Base-by-base conservation (phyloP, 2,329 filamentous ascomycete species). In the Trichoderma aggressivum region DNA sequence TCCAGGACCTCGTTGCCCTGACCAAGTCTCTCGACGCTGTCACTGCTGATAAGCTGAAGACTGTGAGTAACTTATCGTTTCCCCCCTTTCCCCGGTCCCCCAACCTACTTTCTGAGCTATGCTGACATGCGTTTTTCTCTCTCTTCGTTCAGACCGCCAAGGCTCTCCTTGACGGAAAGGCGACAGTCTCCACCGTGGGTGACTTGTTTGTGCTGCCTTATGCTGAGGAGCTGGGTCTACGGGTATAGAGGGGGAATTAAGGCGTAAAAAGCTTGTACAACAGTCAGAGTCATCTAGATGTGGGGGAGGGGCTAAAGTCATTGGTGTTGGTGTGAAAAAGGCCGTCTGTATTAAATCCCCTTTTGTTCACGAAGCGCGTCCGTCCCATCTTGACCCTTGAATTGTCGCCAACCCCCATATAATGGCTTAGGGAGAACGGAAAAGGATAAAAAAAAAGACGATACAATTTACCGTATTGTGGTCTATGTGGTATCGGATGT, bases 191-290 rank as follows among this genome's bases (percentile, higher is more conserved):
- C 74, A 88, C 93, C 72, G 94, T 98, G 74, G 96, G 96, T 82
- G 96, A 99, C 81, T 88, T 99, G 77, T 92, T 93, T 83, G 88
- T 91, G 78, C 90, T 99, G 80, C 96, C 96, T 71, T 99, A 91
- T 81, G 96, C 94, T 75, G 93, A 94, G 84, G 96, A 99, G 81
- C 87, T 99, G 81, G 97, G 95, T 77, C 89, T 99, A 80, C 93
- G 91, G 82, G 94, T 97, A 88, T 99, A 97, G 89, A 89, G 72
- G 30, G 30, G 36, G 73, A 73, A 76, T 74, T 73, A 75, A 75
- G 76, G 76, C 75, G 76, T 72, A 77, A 80, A 69, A 77, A 80
- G 76, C 79, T 64, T 70, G 79, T 84, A 82, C 83, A 84, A 83
- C 80, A 84, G 78, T 81, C 76, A 79, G 75, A 78, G 77, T 80